A percentile compares a stretch with the other conserved stretches of the same genome.
These are phyloP conservation scores for Pichia gijzeniarum DNA, from an alignment of 805 yeast genomes.

Conservation along the genomic window DNA sequence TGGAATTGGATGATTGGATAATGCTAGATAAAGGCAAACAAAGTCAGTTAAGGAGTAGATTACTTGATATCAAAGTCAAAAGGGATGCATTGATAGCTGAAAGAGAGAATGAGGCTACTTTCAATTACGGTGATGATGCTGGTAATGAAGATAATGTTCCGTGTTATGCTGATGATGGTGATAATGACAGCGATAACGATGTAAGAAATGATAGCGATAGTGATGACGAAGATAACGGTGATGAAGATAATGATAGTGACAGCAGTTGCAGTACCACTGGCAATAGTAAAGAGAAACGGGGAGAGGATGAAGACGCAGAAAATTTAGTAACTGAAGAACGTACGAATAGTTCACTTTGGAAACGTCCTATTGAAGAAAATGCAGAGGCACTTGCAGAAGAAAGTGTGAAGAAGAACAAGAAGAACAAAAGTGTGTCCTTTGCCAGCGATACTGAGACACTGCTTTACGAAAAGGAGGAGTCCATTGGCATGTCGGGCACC, in stretches of 20 bases:
- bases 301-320: too few species aligned
- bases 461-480: conserved; percentile 5
- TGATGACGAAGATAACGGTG: conserved; percentile 5
- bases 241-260: not conserved
- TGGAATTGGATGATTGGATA: conserved; percentile 28
- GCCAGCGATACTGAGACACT: conserved; percentile 4
- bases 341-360: not conserved
- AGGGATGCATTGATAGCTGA: conserved; percentile 2
- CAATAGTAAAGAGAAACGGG: too few species aligned
- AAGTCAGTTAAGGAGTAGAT: not conserved
- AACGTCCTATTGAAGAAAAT: not conserved
- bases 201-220: not conserved
- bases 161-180: conserved; percentile 13
- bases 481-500: not conserved
- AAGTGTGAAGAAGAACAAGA: not conserved
- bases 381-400: not conserved
- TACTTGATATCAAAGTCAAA: conserved; percentile 2
- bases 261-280: too few species aligned
- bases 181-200: not conserved
- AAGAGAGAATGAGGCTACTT: conserved; percentile 6
- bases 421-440: conserved; percentile 3
- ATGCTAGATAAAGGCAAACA: conserved; percentile 15
- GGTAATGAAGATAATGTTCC: conserved; percentile 18
- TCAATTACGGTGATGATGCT: conserved; percentile 4
- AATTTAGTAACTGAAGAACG: not conserved